phyloP scores from a whole-genome alignment of 441 rosid genomes.

The Metrosideros polymorpha region DNA sequence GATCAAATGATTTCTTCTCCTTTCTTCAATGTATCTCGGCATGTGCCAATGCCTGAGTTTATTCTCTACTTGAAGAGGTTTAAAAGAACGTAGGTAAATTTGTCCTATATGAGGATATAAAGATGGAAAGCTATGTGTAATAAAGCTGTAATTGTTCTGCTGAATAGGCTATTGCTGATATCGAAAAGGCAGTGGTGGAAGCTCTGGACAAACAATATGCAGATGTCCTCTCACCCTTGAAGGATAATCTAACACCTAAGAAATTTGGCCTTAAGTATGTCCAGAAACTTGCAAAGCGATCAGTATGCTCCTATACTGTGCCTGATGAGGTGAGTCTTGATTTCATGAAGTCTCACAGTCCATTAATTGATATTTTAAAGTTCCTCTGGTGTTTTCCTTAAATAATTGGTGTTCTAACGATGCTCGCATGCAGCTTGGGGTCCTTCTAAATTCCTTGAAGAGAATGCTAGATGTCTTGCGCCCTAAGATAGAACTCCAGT shows the following conservation, averaged over 20 bases:
- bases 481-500: constrained; percentile 58
- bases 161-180: constrained; percentile 83
- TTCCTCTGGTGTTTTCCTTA: neutral
- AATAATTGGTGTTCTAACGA: neutral
- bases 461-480: constrained; percentile 62
- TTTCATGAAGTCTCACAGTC: neutral
- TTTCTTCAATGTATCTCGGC: neutral
- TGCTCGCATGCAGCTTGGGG: neutral
- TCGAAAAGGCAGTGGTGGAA: constrained; percentile 87
- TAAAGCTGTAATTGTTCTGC: neutral
- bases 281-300: constrained; percentile 79
- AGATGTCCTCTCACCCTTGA: constrained; percentile 79
- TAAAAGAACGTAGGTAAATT: neutral
- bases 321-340: constrained; percentile 71
- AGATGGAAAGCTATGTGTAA: neutral
- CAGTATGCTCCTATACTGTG: constrained; percentile 63
- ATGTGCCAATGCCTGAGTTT: neutral
- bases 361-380: neutral
- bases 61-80: neutral
- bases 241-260: constrained; percentile 84
- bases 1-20: neutral
- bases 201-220: constrained; percentile 96
- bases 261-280: constrained; percentile 92
- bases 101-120: neutral
- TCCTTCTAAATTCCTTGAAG: constrained; percentile 31